Base-by-base conservation (phyloP, 768 basidiomycete genomes). In the Tylopilus sp. region DNA sequence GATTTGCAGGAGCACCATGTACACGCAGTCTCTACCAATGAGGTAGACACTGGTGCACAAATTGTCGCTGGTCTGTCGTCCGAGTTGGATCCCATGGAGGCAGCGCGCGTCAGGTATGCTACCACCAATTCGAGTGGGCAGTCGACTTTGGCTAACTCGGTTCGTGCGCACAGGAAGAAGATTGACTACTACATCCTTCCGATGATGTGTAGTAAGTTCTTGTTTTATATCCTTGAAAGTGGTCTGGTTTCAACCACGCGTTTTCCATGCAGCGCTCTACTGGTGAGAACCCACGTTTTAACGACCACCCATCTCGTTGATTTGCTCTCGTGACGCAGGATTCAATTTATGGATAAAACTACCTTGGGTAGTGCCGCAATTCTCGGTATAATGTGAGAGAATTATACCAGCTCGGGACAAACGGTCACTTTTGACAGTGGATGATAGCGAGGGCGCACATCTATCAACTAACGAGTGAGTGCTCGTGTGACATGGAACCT, bases 311-410 rank as follows among this genome's bases (percentile, higher is more conserved):
- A 7, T 31, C 17, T 9, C 22, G 6, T 7, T 42, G 11, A 45
- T 31, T 33, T 3, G 16, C 14, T 24, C 28, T 4, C 17, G 24
- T 48, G 14, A 22, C 9, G n/a, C 53, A 83, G 86, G 79, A 77
- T 89, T n/a, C 86, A 88, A 63, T 87, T 83, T 54, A 87, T 87
- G 83, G 87, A 88, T 57, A 87, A 87, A 69, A 84, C 82, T 0
- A 89, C 86, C 0, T 71, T 88, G 4, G 86, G 85, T 1, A 81
- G 76, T 53, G 62, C 85, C 1, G 81, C 87, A 2, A 86, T 89
- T 56, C 75, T 89, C 40, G 87, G 87, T 1, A 88, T 89, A 60
- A 71, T 72, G 87, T 85, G 31, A 55, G 78, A 56, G n/a, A n/a
- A n/a, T n/a, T 38, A 50, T 28, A 12, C 14, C 33, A 41, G 28